Conservation (phyloP, 306 rosid genomes). For the Prunus salicina region DNA sequence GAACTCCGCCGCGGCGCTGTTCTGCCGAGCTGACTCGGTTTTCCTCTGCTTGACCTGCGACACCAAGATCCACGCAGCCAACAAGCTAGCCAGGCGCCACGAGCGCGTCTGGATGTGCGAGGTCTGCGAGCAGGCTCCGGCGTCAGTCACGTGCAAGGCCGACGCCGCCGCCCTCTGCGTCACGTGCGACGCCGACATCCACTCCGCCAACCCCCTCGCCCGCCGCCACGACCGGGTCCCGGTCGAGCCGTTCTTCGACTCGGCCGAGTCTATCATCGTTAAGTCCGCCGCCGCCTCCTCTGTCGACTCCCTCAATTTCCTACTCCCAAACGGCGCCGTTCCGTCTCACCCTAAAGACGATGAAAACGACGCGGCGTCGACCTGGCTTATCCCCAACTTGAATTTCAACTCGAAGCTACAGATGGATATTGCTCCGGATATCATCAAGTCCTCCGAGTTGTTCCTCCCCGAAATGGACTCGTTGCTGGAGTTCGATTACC, state of each 20-base stretch:
- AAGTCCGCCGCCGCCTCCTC: slow-evolving; percentile 38
- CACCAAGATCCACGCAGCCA: slow-evolving; percentile 60
- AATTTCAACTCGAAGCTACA: slow-evolving; percentile 40
- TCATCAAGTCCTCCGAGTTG: slow-evolving; percentile 46
- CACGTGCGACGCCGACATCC: slow-evolving; percentile 89
- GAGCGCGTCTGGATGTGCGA: slow-evolving; percentile 95
- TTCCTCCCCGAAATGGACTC: slow-evolving; percentile 75
- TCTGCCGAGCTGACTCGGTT: slow-evolving; percentile 70
- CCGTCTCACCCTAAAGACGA: slow-evolving; percentile 12
- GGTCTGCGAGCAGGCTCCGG: slow-evolving; percentile 95
- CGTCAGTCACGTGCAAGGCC: slow-evolving; percentile 88
- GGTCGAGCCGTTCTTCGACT: slow-evolving; percentile 73
- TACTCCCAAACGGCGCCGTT: slow-evolving; percentile 27
- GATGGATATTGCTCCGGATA: slow-evolving; percentile 41
- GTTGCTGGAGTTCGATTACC: slow-evolving; percentile 65
- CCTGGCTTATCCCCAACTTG: slow-evolving; percentile 58
- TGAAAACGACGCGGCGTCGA: slow-evolving; percentile 13
- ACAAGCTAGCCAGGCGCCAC: slow-evolving; percentile 62
- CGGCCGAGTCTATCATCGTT: slow-evolving; percentile 43
- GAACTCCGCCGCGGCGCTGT: slow-evolving; percentile 48
- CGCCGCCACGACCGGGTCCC: slow-evolving; percentile 93
- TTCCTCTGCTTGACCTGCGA: slow-evolving; percentile 84
- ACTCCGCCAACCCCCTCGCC: slow-evolving; percentile 87
- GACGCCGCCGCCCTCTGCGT: slow-evolving; percentile 93
- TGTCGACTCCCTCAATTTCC: slow-evolving; percentile 22